Percentiles rank a stretch among this genome's conserved stretches.
phyloP scores from a whole-genome alignment of 148 eudicot species.

The Suaeda aralocaspica region DNA sequence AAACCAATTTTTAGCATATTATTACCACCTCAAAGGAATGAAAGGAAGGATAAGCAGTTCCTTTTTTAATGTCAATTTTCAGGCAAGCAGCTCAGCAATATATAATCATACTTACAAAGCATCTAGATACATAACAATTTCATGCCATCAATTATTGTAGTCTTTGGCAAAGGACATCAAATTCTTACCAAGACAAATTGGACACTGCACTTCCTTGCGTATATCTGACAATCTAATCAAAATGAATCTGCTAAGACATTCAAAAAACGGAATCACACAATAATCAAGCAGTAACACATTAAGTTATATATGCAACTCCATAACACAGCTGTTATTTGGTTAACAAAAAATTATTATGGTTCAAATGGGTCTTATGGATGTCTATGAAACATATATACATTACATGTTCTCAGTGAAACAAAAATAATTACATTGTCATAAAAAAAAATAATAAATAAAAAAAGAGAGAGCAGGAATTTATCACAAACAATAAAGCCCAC shows the following conservation, averaged over 20 bases:
- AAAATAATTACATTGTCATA: slow-evolving; percentile 10
- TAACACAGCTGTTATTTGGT: neutral
- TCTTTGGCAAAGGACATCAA: neutral
- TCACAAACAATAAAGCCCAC: neutral
- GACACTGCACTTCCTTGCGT: slow-evolving; percentile 89
- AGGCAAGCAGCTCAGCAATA: too few species aligned
- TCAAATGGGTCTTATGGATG: neutral
- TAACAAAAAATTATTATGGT: neutral
- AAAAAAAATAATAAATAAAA: slow-evolving; percentile 1
- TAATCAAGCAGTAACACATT: neutral
- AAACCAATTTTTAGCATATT: neutral
- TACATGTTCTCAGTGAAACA: neutral
- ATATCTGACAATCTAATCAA: slow-evolving; percentile 53
- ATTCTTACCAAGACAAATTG: slow-evolving; percentile 73
- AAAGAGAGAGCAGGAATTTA: slow-evolving; percentile 1
- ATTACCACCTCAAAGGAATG: neutral
- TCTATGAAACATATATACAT: neutral
- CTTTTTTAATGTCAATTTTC: neutral
- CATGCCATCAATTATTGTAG: neutral
- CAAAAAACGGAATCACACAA: neutral
- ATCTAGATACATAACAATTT: neutral
- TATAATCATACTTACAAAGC: neutral
- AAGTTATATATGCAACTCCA: neutral
- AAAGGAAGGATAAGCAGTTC: neutral
- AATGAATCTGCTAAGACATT: slow-evolving; percentile 44